Evolutionary conservation across 805 yeast genomes (phyloP).

Genomic region (Jamesozyma jinghongensis): DNA sequence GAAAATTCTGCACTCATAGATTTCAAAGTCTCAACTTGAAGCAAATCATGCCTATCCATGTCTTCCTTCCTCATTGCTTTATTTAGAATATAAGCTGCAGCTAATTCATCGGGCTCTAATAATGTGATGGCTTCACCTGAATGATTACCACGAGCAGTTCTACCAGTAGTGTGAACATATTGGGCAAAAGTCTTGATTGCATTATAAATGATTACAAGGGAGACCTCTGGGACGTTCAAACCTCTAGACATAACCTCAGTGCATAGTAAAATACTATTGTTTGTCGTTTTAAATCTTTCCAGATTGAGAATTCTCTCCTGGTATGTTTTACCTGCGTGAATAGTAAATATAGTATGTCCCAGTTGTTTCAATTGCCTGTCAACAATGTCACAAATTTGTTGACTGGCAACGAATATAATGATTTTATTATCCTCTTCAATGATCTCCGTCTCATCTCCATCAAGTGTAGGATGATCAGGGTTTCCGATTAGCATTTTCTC

Average conservation of each 20-base stretch:
- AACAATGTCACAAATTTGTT: constrained; percentile 72
- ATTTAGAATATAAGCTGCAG: constrained; percentile 50
- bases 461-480: background rate
- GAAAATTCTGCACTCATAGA: constrained; percentile 47
- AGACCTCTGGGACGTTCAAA: constrained; percentile 78
- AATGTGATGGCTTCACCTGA: constrained; percentile 71
- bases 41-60: constrained; percentile 34
- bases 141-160: constrained; percentile 89
- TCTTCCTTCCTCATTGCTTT: constrained; percentile 42
- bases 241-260: constrained; percentile 96
- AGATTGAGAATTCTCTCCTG: constrained; percentile 70
- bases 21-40: constrained; percentile 32
- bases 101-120: constrained; percentile 52
- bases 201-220: constrained; percentile 72
- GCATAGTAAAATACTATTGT: constrained; percentile 62
- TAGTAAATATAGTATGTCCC: constrained; percentile 47
- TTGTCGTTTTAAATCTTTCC: constrained; percentile 54
- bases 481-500: background rate
- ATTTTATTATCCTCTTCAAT: constrained; percentile 40
- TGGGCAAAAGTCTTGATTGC: constrained; percentile 88
- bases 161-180: constrained; percentile 90
- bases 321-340: constrained; percentile 92
- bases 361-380: constrained; percentile 42
- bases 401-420: constrained; percentile 80
- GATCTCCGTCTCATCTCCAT: constrained; percentile 23